Evolutionary conservation across 1,139 yeast genomes (phyloP).

Genomic region (Saccharomyces hybrid): DNA sequence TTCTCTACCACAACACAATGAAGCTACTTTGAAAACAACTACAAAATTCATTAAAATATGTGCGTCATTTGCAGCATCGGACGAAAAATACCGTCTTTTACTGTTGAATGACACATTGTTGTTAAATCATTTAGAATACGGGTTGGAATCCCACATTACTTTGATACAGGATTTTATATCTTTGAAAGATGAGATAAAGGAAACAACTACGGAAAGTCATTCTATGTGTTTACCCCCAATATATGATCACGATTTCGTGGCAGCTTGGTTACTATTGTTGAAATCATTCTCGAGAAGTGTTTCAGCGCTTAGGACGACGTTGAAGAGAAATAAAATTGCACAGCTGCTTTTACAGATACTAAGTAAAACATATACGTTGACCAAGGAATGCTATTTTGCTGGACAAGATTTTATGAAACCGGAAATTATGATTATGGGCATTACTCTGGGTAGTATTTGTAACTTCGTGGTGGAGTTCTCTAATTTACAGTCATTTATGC

Average conservation of each 20-base stretch:
- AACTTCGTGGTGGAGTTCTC: slow-evolving; percentile 77
- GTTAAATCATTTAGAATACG: slow-evolving; percentile 19
- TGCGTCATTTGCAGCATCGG: slow-evolving; percentile 26
- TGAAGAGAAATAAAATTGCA: slow-evolving; percentile 51
- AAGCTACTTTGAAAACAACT: slow-evolving; percentile 13
- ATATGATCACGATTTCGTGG: slow-evolving; percentile 20
- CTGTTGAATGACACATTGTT: slow-evolving; percentile 20
- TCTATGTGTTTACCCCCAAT: slow-evolving; percentile 17
- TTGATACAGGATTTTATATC: slow-evolving; percentile 19
- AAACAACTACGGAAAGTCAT: background rate
- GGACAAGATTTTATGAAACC: slow-evolving; percentile 24
- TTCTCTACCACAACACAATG: slow-evolving; percentile 14
- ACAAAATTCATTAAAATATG: slow-evolving; percentile 23
- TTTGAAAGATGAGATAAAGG: slow-evolving; percentile 9
- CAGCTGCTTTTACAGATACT: slow-evolving; percentile 41
- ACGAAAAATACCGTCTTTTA: slow-evolving; percentile 23
- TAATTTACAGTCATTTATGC: slow-evolving; percentile 53
- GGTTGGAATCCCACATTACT: slow-evolving; percentile 20
- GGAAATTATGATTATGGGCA: slow-evolving; percentile 40
- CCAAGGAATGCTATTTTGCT: slow-evolving; percentile 25
- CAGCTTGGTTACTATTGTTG: slow-evolving; percentile 37
- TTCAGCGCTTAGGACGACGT: slow-evolving; percentile 57
- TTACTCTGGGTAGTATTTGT: slow-evolving; percentile 63
- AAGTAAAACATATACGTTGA: slow-evolving; percentile 22
- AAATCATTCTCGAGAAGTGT: slow-evolving; percentile 74